Conservation (phyloP, 495 filamentous ascomycete genomes). For the Aspergillus incahuasiensis region DNA sequence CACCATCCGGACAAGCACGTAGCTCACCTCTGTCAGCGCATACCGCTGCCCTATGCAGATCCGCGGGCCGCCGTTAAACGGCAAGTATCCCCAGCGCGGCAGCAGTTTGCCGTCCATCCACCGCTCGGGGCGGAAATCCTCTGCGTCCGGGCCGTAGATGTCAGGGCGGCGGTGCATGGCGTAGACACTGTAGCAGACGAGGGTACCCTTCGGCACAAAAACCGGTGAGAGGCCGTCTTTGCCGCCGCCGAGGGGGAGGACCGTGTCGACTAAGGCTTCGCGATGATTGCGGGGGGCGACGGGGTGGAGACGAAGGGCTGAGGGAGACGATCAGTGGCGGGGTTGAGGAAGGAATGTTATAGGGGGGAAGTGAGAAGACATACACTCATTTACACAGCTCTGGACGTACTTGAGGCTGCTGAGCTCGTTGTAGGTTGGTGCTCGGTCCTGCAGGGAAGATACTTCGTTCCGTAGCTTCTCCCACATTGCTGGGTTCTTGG, state of each 20-base stretch:
- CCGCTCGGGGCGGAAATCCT: conserved; percentile 59
- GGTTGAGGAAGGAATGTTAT: neutral
- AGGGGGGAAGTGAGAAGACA: neutral
- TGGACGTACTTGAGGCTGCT: conserved; percentile 70
- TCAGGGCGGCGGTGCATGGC: conserved; percentile 62
- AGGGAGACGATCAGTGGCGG: neutral
- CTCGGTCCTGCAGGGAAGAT: neutral
- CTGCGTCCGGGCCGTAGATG: conserved; percentile 37
- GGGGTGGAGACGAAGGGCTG: conserved; percentile 60
- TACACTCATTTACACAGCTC: conserved; percentile 46
- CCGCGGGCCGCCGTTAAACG: conserved; percentile 70
- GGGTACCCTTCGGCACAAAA: conserved; percentile 53
- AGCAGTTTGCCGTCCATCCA: conserved; percentile 46
- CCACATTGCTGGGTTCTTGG: conserved; percentile 42
- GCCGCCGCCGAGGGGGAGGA: conserved; percentile 66
- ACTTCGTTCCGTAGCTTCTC: conserved; percentile 50
- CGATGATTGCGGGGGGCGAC: conserved; percentile 69
- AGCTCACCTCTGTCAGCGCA: conserved; percentile 66
- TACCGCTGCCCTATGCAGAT: conserved; percentile 73
- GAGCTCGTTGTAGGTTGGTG: conserved; percentile 56
- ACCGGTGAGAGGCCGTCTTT: conserved; percentile 60
- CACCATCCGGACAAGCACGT: conserved; percentile 58
- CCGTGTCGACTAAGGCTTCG: conserved; percentile 59
- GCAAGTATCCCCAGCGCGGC: conserved; percentile 58
- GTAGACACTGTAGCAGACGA: conserved; percentile 54